Evolutionary conservation across 805 yeast genomes (phyloP).

Genomic region (Wickerhamomyces xylosicus): DNA sequence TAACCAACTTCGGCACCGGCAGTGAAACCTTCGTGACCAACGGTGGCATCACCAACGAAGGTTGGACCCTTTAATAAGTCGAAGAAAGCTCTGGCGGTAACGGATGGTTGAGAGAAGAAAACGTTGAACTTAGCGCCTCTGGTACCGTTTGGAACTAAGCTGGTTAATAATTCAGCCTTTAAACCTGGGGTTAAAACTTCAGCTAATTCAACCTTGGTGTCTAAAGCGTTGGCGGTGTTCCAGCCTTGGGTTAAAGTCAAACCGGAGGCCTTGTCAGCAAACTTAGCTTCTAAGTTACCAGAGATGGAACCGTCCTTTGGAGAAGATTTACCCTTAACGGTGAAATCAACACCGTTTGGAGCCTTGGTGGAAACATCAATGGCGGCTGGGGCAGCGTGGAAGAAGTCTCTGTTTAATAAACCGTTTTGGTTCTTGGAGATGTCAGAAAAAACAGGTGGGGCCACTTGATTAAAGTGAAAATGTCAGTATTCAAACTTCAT

Average conservation of each 20-base stretch:
- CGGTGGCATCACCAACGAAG: conserved; percentile 89
- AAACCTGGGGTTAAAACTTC: conserved; percentile 93
- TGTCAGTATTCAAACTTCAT: conserved; percentile 1
- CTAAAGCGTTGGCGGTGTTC: conserved; percentile 87
- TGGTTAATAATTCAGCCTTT: conserved; percentile 83
- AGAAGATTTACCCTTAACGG: conserved; percentile 83
- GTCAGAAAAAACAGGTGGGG: conserved; percentile 88
- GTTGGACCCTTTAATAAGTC: conserved; percentile 93
- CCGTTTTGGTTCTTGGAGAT: conserved; percentile 89
- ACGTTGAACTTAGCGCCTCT: conserved; percentile 86
- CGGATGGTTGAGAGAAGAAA: conserved; percentile 84
- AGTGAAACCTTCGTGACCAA: conserved; percentile 93
- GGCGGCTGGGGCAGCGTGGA: conserved; percentile 79
- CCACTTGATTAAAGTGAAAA: conserved; percentile 31
- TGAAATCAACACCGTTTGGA: conserved; percentile 92
- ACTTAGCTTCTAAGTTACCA: conserved; percentile 85
- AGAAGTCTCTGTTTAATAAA: conserved; percentile 85
- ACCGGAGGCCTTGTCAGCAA: conserved; percentile 87
- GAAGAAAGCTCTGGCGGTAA: conserved; percentile 90
- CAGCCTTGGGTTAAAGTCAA: conserved; percentile 94
- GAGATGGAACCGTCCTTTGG: conserved; percentile 67
- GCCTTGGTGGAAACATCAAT: conserved; percentile 88
- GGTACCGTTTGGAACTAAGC: conserved; percentile 75
- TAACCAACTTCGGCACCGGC: conserved; percentile 97
- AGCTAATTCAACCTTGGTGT: conserved; percentile 86